Conservation (phyloP, 2,329 filamentous ascomycete genomes). For the Fonsecaea monophora region DNA sequence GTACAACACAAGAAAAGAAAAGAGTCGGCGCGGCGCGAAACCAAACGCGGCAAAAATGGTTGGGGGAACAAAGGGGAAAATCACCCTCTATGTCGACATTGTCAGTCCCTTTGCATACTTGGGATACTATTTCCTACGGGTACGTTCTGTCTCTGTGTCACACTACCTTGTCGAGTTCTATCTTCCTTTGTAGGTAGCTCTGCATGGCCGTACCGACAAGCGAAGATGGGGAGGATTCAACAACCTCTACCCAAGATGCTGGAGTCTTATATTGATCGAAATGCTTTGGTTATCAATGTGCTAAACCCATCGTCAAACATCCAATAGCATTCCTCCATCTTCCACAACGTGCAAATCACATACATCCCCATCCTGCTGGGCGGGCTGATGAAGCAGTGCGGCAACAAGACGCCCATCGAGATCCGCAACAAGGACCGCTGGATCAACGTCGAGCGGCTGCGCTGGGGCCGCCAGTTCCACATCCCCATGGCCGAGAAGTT, state of each 20-base stretch:
- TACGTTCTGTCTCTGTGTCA: constrained; percentile 41
- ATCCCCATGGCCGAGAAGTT: constrained; percentile 57
- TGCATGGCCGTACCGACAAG: neutral
- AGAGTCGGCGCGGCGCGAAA: no score
- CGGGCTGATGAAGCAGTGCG: constrained; percentile 64
- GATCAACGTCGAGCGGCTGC: constrained; percentile 60
- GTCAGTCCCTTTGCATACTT: constrained; percentile 68
- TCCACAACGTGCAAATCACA: constrained; percentile 61
- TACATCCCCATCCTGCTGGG: constrained; percentile 67
- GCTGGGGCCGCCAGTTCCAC: constrained; percentile 61
- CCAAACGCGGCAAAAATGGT: neutral
- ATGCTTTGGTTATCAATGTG: no score
- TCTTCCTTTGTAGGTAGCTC: no score
- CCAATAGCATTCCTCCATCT: constrained; percentile 59
- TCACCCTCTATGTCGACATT: constrained; percentile 66
- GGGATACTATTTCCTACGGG: constrained; percentile 62
- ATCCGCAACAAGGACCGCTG: constrained; percentile 68
- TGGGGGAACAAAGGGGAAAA: constrained; percentile 48
- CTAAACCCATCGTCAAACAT: no score
- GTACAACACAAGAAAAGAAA: no score
- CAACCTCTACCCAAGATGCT: no score
- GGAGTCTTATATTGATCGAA: no score
- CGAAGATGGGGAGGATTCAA: neutral
- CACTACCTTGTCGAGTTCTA: no score
- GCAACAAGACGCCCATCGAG: constrained; percentile 60